phyloP scores from a whole-genome alignment of 305 asterid genomes.

The Fraxinus latifolia region DNA sequence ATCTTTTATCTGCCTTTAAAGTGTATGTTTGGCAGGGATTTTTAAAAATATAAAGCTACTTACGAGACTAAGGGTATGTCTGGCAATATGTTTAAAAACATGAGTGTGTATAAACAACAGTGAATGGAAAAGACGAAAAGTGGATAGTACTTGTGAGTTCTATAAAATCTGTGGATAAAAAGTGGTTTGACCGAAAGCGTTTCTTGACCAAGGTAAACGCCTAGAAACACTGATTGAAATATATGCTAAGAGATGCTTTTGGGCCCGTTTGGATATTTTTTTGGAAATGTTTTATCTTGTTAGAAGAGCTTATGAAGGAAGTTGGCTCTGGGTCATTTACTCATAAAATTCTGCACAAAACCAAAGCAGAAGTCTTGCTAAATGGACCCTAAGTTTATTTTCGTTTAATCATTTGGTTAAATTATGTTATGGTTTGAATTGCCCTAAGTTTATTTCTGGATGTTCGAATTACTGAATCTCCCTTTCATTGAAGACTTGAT shows the following conservation, averaged over 20 bases:
- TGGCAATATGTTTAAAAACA: background rate
- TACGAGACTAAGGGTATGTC: background rate
- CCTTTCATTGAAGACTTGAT: background rate
- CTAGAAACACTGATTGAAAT: background rate
- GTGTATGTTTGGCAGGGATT: background rate
- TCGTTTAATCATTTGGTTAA: background rate
- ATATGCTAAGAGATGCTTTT: background rate
- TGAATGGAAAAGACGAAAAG: background rate
- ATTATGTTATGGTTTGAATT: background rate
- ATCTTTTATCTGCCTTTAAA: background rate
- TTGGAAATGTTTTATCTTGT: background rate
- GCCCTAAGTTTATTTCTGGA: background rate
- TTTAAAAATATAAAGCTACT: background rate
- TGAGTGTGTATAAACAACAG: background rate
- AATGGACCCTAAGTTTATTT: background rate
- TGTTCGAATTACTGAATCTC: background rate
- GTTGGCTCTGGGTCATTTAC: background rate
- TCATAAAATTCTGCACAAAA: background rate
- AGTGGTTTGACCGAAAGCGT: background rate
- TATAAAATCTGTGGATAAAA: background rate
- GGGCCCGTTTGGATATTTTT: background rate
- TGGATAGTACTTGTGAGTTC: background rate
- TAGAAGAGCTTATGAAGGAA: background rate
- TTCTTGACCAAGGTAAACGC: background rate
- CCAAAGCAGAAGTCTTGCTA: background rate